Evolutionary conservation across 1,284 basidiomycete species (phyloP).

Genomic region (Calocybe gambosa): DNA sequence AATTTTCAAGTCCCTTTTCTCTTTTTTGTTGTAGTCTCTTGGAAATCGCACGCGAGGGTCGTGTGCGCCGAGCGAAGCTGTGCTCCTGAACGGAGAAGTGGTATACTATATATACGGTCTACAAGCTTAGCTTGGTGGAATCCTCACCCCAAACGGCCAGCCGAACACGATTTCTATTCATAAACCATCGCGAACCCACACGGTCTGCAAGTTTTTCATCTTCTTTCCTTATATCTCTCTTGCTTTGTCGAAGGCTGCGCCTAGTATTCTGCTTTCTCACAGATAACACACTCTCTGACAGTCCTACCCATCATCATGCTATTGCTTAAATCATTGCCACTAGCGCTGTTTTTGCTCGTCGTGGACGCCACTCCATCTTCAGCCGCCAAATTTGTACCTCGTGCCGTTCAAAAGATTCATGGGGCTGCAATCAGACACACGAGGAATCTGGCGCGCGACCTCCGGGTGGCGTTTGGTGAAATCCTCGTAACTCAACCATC

Average conservation of each 20-base stretch:
- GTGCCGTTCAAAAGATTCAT: conserved; percentile 33
- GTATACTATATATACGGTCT: neutral
- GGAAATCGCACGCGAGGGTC: conserved; percentile 13
- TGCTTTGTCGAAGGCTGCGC: conserved; percentile 19
- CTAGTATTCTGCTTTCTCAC: conserved; percentile 16
- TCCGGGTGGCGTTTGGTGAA: conserved; percentile 55
- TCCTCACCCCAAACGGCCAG: conserved; percentile 20
- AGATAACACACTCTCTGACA: conserved; percentile 18
- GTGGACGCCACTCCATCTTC: conserved; percentile 28
- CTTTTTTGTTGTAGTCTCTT: neutral
- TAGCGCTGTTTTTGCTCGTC: conserved; percentile 29
- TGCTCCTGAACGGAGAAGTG: conserved; percentile 3
- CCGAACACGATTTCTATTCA: conserved; percentile 18
- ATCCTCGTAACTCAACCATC: conserved; percentile 31
- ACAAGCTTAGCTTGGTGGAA: neutral
- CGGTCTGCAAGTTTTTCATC: conserved; percentile 5
- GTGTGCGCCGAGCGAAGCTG: conserved; percentile 7
- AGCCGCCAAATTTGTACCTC: conserved; percentile 30
- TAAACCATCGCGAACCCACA: conserved; percentile 11
- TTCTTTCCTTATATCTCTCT: conserved; percentile 7
- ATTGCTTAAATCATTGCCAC: conserved; percentile 15
- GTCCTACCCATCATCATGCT: conserved; percentile 19
- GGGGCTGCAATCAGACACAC: conserved; percentile 36
- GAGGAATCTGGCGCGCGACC: conserved; percentile 56
- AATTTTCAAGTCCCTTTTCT: neutral